Base-by-base conservation (phyloP, 495 filamentous ascomycete genomes). In the Aspergillus nidulans region DNA sequence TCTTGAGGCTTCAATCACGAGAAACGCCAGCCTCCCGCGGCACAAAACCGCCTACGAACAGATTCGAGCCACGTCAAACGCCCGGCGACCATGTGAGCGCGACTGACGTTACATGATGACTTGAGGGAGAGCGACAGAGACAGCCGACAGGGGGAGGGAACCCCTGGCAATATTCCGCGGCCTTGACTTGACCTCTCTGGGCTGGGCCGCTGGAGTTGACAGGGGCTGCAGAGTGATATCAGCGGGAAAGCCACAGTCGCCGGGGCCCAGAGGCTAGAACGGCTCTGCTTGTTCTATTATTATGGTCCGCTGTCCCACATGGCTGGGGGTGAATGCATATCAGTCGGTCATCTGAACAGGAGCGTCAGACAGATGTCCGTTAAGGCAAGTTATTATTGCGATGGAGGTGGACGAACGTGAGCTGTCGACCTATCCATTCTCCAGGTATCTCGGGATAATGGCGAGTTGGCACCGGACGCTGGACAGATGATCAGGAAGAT, bases 21-120 rank as follows among this genome's bases (percentile, higher is more conserved):
- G 61, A 55, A 60, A 51, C 23, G 24, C 15, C 18, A 32, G 44
- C 23, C 39, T 40, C 55, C n/a, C 52, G 57, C 55, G 28, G 57
- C 57, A 60, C 57, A 52, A 57, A 24, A 58, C 44, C 43, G 43
- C 21, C 34, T 38, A 44, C 62, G 62, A 64, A 64, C 58, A 46
- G 62, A 64, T 49, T 56, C 41, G 38, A 55, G 62, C 58, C 62
- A 64, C 62, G 62, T 64, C 62, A 56, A 56, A 59, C 45, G 34
- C 41, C 48, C 19, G 30, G 4, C 16, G 46, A 28, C 62, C 62
- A 61, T 61, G 62, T 64, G 62, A 64, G 45, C 32, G 25, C 21
- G n/a, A 9, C 45, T 47, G 44, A 49, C 28, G 50, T 44, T 43
- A 44, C 50, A 53, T 44, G 24, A 49, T 49, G 45, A 49, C 45